These are phyloP conservation scores for Pseudonectria buxi DNA, from an alignment of 2,329 filamentous ascomycete genomes.

Conservation along the genomic window DNA sequence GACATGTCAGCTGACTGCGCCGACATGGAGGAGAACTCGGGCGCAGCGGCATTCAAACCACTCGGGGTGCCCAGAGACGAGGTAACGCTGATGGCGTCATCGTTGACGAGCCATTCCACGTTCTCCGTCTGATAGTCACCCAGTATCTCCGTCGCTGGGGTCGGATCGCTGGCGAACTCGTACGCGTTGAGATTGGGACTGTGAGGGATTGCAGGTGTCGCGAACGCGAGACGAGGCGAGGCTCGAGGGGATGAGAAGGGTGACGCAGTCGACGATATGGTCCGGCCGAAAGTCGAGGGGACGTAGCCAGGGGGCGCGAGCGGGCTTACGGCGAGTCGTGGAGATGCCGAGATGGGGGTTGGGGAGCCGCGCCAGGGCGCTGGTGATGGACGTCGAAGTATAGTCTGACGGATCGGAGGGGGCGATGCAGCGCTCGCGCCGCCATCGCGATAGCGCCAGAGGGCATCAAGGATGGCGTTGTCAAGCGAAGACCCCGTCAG, in stretches of 20 bases:
- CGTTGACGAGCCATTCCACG: conserved; percentile 94
- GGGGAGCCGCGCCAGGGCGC: conserved; percentile 84
- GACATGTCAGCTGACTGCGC: conserved; percentile 82
- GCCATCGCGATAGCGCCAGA: conserved; percentile 76
- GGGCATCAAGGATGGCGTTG: conserved; percentile 80
- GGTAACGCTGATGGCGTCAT: conserved; percentile 72
- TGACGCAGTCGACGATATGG: conserved; percentile 72
- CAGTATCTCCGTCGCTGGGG: conserved; percentile 75
- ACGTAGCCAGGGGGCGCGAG: conserved; percentile 78
- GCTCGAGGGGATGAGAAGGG: conserved; percentile 92
- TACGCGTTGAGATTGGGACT: conserved; percentile 93
- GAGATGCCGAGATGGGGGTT: conserved; percentile 77
- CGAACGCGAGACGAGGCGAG: conserved; percentile 83
- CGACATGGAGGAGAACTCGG: conserved; percentile 61
- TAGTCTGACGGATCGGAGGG: conserved; percentile 78
- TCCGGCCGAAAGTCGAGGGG: conserved; percentile 65
- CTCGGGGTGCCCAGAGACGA: conserved; percentile 65
- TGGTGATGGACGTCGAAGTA: conserved; percentile 84
- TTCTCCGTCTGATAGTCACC: conserved; percentile 90
- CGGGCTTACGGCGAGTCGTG: conserved; percentile 74
- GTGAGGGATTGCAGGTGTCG: conserved; percentile 84
- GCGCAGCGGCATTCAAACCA: conserved; percentile 69
- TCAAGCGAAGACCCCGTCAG: conserved; percentile 74
- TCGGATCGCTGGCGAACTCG: conserved; percentile 79
- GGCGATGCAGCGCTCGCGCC: conserved; percentile 64